A percentile compares a stretch with the other conserved stretches of the same genome.
phyloP scores from a whole-genome alignment of 2,329 filamentous ascomycete genomes.

The Talaromyces albobiverticillius region DNA sequence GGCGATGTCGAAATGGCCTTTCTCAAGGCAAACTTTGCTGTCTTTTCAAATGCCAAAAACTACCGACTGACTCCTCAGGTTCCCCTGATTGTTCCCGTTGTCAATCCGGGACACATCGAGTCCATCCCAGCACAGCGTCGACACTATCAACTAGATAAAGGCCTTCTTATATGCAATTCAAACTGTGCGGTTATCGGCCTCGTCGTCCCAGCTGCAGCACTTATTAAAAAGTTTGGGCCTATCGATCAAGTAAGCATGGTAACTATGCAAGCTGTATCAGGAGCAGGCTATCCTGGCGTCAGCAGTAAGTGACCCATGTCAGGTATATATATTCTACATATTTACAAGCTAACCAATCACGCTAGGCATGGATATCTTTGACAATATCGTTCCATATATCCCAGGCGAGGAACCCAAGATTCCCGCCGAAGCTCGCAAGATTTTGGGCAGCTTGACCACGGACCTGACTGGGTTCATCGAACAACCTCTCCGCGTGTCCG shows the following conservation, averaged over 20 bases:
- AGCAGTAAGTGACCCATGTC: constrained; percentile 9
- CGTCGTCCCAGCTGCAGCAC: neutral
- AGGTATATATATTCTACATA: constrained; percentile 6
- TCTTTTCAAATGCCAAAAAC: constrained; percentile 13
- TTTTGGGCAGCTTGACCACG: constrained; percentile 6
- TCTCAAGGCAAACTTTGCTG: constrained; percentile 1
- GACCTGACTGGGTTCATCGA: constrained; percentile 8
- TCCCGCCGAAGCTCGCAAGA: constrained; percentile 16
- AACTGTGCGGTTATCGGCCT: constrained; percentile 13
- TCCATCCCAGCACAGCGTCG: constrained; percentile 8
- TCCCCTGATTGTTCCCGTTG: constrained; percentile 8
- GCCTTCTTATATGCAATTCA: constrained; percentile 9
- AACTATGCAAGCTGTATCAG: constrained; percentile 18
- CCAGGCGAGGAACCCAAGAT: constrained; percentile 18
- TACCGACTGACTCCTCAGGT: constrained; percentile 4
- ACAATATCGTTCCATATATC: constrained; percentile 19
- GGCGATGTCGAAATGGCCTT: constrained; percentile 9
- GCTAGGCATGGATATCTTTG: constrained; percentile 18
- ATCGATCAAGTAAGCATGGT: constrained; percentile 15
- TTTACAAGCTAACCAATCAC: constrained; percentile 7
- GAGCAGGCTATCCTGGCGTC: constrained; percentile 16
- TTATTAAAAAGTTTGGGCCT: constrained; percentile 18
- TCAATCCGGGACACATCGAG: constrained; percentile 8
- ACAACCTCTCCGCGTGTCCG: constrained; percentile 13
- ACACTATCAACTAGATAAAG: neutral